phyloP scores from a whole-genome alignment of 768 basidiomycete species.

The Candolleomyces aberdarensis region DNA sequence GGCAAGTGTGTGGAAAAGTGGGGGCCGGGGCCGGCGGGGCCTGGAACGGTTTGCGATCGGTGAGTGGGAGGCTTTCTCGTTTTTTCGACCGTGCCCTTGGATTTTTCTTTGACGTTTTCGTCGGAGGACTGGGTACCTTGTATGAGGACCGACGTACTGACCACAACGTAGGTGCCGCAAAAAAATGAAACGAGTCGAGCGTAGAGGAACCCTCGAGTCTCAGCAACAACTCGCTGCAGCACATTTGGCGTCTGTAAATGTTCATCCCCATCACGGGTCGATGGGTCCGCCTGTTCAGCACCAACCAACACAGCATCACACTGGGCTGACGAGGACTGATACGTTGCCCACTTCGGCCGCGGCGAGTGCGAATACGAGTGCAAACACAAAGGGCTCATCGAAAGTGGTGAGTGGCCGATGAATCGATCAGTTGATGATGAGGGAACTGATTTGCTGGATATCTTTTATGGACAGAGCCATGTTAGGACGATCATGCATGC shows the following conservation, averaged over 20 bases:
- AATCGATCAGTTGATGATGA: too few relatives aligned
- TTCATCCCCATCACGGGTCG: slow-evolving; percentile 15
- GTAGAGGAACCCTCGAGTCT: slow-evolving; percentile 61
- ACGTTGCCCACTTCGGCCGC: too few relatives aligned
- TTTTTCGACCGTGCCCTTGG: not conserved
- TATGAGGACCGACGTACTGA: too few relatives aligned
- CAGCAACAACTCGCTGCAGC: slow-evolving; percentile 22
- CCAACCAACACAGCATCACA: not conserved
- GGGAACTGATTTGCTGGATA: too few relatives aligned
- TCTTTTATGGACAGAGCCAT: too few relatives aligned
- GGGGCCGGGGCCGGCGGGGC: slow-evolving; percentile 82
- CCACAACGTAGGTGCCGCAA: slow-evolving; percentile 58
- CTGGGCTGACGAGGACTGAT: too few relatives aligned
- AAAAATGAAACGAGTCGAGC: slow-evolving; percentile 83
- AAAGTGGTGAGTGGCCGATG: too few relatives aligned
- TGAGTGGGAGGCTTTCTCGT: slow-evolving; percentile 24
- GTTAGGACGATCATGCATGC: too few relatives aligned
- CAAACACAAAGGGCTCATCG: too few relatives aligned
- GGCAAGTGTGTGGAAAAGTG: slow-evolving; percentile 87
- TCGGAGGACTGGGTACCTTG: too few relatives aligned
- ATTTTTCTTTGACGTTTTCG: too few relatives aligned
- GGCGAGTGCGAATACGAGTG: too few relatives aligned
- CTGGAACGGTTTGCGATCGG: slow-evolving; percentile 82
- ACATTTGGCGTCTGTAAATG: slow-evolving; percentile 16
- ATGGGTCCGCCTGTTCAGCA: not conserved